Evolutionary conservation across 768 basidiomycete genomes (phyloP).

Genomic region (Porpolomopsis calyptriformis): DNA sequence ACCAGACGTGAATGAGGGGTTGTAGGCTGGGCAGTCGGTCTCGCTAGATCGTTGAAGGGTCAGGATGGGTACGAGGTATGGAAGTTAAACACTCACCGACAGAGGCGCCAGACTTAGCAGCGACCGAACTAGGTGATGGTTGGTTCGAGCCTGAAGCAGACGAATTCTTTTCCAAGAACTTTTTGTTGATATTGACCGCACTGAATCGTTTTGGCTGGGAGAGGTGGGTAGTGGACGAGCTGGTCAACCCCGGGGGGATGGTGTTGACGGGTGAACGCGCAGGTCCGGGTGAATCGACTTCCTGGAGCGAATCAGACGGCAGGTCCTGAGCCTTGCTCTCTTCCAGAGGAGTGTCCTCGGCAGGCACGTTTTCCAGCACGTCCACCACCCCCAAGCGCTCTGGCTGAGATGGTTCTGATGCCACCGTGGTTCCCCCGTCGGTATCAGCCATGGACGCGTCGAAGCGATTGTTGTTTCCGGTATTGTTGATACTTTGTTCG

Average conservation of each 20-base stretch:
- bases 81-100: slow-evolving; percentile 33
- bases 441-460: slow-evolving; percentile 78
- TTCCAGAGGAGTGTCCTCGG: background rate
- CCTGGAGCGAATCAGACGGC: background rate
- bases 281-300: background rate
- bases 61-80: slow-evolving; percentile 7
- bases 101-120: slow-evolving; percentile 41
- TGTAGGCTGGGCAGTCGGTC: slow-evolving; percentile 45
- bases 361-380: slow-evolving; percentile 9
- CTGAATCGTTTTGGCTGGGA: slow-evolving; percentile 75
- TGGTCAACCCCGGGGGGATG: slow-evolving; percentile 19
- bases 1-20: slow-evolving; percentile 70
- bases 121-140: slow-evolving; percentile 30
- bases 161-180: slow-evolving; percentile 86
- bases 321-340: background rate
- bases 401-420: slow-evolving; percentile 34
- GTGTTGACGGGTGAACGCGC: background rate
- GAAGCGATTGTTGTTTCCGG: slow-evolving; percentile 42
- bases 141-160: slow-evolving; percentile 41
- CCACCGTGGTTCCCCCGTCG: slow-evolving; percentile 37
- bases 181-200: slow-evolving; percentile 90
- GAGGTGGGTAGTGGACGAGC: slow-evolving; percentile 24
- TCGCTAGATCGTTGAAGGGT: slow-evolving; percentile 30
- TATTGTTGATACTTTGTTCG: slow-evolving; percentile 21
- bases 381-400: slow-evolving; percentile 21